Percentiles rank a stretch among this genome's conserved stretches.
phyloP scores from a whole-genome alignment of 2,329 filamentous ascomycete genomes.

The Ceratocystis alfenasii region DNA sequence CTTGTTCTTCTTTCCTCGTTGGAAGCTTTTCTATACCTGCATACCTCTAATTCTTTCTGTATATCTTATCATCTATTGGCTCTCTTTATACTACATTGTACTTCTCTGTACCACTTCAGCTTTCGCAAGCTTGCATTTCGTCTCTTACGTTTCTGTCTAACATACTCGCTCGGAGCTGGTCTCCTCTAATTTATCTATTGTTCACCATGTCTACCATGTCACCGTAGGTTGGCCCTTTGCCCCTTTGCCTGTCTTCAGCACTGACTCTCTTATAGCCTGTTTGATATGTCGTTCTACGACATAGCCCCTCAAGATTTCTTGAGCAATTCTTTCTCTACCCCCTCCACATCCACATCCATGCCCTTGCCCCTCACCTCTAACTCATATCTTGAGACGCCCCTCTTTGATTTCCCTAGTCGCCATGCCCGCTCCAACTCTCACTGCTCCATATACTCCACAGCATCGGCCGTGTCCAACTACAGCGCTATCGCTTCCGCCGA shows the following conservation, averaged over 20 bases:
- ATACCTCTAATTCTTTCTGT: neutral
- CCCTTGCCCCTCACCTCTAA: neutral
- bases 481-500: conserved; percentile 46
- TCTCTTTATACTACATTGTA: neutral
- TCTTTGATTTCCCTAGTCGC: conserved; percentile 44
- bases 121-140: neutral
- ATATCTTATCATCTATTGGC: neutral
- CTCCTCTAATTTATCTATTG: conserved; percentile 1
- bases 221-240: conserved; percentile 27
- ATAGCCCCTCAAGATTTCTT: conserved; percentile 30
- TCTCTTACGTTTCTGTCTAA: neutral
- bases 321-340: conserved; percentile 29
- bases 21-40: neutral
- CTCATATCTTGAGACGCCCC: conserved; percentile 41
- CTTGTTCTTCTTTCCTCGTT: neutral
- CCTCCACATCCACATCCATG: conserved; percentile 27
- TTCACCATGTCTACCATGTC: conserved; percentile 27
- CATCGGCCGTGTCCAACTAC: conserved; percentile 55
- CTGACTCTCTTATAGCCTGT: conserved; percentile 30
- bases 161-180: conserved; percentile 10
- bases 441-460: conserved; percentile 46
- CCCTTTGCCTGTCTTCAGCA: conserved; percentile 1
- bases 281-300: conserved; percentile 49
- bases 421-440: conserved; percentile 55
- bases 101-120: no score